Base-by-base conservation (phyloP, 2,329 filamentous ascomycete genomes). In the Hansfordia pulvinata region DNA sequence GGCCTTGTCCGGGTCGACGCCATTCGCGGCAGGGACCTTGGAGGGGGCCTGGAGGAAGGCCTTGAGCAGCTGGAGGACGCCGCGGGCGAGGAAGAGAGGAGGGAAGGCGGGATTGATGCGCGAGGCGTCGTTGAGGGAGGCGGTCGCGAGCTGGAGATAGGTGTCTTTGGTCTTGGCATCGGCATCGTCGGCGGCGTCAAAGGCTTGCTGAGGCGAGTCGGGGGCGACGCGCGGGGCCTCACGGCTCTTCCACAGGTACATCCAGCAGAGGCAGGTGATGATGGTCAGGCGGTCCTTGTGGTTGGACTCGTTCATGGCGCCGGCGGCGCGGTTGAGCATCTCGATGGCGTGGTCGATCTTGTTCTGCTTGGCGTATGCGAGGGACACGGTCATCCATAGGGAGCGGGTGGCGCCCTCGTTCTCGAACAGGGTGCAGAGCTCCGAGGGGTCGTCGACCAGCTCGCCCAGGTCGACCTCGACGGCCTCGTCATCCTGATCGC, bases 361-460 rank as follows among this genome's bases (percentile, higher is more conserved):
- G 47, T 78, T 76, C 57, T 93, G 84, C 58, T 96, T 98, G 20
- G 90, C 88, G 47, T 98, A 98, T 25, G 88, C 88, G 32, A 96
- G 66, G 21, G 92, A 82, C 38, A 96, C 90, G n/a, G 84, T 88
- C 64, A 98, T 88, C 92, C 92, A 98, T 41, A 92, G 92, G 27
- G 77, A 83, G 43, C 88, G 85, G 19, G 83, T 79, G 10, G 85
- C 86, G 44, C 78, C 76, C 53, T 98, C 92, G 46, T 90, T 93
- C 57, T 98, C 88, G 36, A 98, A 74, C 26, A 98, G 68, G 17
- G 83, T 90, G 52, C 90, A 98, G 5, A 98, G 69, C 58, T 98
- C 90, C 24, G 82, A 93, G 12, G 84, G 83, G 47, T 96, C 90
- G 50, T 96, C 90, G 33, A 86, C 72, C 20, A 94, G 74, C 37